phyloP scores from a whole-genome alignment of 225 moss, liverwort and hornwort species.

The Takakia lepidozioides region DNA sequence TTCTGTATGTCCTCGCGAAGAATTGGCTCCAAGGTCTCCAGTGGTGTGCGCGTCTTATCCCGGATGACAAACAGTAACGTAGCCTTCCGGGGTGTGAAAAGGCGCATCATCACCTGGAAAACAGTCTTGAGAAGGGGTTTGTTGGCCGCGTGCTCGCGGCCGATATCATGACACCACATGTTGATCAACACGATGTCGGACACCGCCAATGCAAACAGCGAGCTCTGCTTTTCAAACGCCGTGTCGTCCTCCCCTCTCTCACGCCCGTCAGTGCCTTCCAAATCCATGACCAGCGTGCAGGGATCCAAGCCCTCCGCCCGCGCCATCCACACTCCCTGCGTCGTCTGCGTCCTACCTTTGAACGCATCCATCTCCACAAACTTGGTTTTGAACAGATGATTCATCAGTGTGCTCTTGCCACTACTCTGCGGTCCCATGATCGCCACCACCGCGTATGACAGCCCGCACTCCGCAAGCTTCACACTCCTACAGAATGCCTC shows the following conservation, averaged over 20 bases:
- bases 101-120: slow-evolving; percentile 95
- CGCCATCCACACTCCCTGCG: slow-evolving; percentile 94
- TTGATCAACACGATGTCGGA: slow-evolving; percentile 92
- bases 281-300: slow-evolving; percentile 85
- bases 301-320: slow-evolving; percentile 62
- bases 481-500: slow-evolving; percentile 56
- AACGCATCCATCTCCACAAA: slow-evolving; percentile 62
- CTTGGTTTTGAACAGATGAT: slow-evolving; percentile 38
- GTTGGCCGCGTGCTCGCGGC: slow-evolving; percentile 95
- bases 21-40: slow-evolving; percentile 75
- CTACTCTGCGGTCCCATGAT: slow-evolving; percentile 99
- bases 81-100: slow-evolving; percentile 86
- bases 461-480: slow-evolving; percentile 62
- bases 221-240: slow-evolving; percentile 94
- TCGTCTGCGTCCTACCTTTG: slow-evolving; percentile 74
- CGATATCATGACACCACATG: slow-evolving; percentile 99
- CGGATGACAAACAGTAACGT: slow-evolving; percentile 92
- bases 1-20: slow-evolving; percentile 81
- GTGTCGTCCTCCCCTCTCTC: slow-evolving; percentile 98
- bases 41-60: slow-evolving; percentile 94
- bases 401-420: slow-evolving; percentile 55
- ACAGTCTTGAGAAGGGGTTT: slow-evolving; percentile 89
- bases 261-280: slow-evolving; percentile 94
- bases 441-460: slow-evolving; percentile 97
- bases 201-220: slow-evolving; percentile 87